phyloP scores from a whole-genome alignment of 2,329 filamentous ascomycete genomes.

The Diaporthe vexans region DNA sequence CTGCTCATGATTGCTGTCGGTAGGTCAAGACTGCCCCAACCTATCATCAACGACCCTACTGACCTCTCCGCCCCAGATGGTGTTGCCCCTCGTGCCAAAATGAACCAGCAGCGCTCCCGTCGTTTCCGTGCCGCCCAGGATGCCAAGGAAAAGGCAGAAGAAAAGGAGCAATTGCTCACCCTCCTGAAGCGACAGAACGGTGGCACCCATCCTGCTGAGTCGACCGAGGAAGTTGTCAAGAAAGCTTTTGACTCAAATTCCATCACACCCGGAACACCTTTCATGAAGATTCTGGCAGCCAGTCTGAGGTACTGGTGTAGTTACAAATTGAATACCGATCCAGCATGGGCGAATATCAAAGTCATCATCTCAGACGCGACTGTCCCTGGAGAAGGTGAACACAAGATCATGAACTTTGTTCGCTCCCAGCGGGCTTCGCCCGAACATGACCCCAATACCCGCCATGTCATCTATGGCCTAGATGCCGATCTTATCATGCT shows the following conservation, averaged over 20 bases:
- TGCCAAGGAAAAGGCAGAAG: constrained; percentile 91
- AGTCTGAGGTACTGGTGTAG: constrained; percentile 97
- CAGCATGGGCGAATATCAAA: constrained; percentile 95
- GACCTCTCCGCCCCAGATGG: constrained; percentile 73
- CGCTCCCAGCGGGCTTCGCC: constrained; percentile 92
- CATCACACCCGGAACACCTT: constrained; percentile 96
- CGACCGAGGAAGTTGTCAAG: constrained; percentile 75
- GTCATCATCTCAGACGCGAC: constrained; percentile 99
- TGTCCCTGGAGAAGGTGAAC: constrained; percentile 96
- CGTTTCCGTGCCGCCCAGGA: constrained; percentile 96
- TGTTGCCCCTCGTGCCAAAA: constrained; percentile 97
- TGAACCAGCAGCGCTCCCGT: constrained; percentile 98
- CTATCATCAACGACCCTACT: constrained; percentile 44
- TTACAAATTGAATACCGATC: constrained; percentile 97
- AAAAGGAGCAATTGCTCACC: constrained; percentile 90
- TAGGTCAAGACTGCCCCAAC: constrained; percentile 59
- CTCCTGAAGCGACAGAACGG: constrained; percentile 84
- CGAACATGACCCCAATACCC: constrained; percentile 95
- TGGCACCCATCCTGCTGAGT: constrained; percentile 72
- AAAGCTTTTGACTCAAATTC: constrained; percentile 92
- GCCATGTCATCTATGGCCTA: constrained; percentile 97
- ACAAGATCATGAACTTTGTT: constrained; percentile 99
- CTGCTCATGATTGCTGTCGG: constrained; percentile 97
- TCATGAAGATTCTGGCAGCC: constrained; percentile 95
- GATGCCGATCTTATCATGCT: constrained; percentile 99